Evolutionary conservation across 2,329 filamentous ascomycete species (phyloP).

Genomic region (Calcarisporium arbuscula): DNA sequence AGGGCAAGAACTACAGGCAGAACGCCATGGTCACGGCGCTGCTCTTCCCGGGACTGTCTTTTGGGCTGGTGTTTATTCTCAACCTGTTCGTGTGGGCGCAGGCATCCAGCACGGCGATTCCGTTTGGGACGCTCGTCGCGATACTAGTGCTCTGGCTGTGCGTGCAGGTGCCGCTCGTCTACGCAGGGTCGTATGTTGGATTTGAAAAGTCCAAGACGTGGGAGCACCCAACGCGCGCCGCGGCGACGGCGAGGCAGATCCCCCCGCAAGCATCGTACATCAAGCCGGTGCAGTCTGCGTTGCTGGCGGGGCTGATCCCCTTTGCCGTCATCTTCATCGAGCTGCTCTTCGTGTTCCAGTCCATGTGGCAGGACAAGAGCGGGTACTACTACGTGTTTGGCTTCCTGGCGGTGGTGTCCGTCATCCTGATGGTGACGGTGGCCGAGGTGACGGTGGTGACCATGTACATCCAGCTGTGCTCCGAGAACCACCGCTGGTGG

Average conservation of each 20-base stretch:
- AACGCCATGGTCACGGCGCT: slow-evolving; percentile 73
- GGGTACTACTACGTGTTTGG: slow-evolving; percentile 91
- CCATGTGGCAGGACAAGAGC: slow-evolving; percentile 83
- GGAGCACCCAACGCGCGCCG: slow-evolving; percentile 78
- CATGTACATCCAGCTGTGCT: slow-evolving; percentile 75
- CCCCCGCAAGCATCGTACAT: slow-evolving; percentile 73
- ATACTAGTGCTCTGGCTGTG: slow-evolving; percentile 75
- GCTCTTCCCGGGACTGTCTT: slow-evolving; percentile 73
- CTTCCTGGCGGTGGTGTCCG: slow-evolving; percentile 68
- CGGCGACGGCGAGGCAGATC: slow-evolving; percentile 63
- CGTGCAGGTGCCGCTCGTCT: slow-evolving; percentile 79
- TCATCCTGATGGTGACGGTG: slow-evolving; percentile 68
- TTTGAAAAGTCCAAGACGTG: slow-evolving; percentile 62
- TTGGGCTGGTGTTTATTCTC: slow-evolving; percentile 68
- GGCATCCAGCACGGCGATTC: slow-evolving; percentile 80
- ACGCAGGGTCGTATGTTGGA: slow-evolving; percentile 72
- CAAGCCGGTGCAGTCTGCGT: slow-evolving; percentile 52
- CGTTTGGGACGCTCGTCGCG: slow-evolving; percentile 69
- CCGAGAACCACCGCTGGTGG: slow-evolving; percentile 89
- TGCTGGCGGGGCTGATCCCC: slow-evolving; percentile 71
- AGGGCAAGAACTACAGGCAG: slow-evolving; percentile 65
- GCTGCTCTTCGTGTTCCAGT: slow-evolving; percentile 80
- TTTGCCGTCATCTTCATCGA: slow-evolving; percentile 88
- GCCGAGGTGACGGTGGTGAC: slow-evolving; percentile 79
- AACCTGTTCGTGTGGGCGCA: slow-evolving; percentile 90